Percentiles rank a stretch among this genome's conserved stretches.
phyloP scores from a whole-genome alignment of 768 basidiomycete genomes.

The Collybia mongolica region DNA sequence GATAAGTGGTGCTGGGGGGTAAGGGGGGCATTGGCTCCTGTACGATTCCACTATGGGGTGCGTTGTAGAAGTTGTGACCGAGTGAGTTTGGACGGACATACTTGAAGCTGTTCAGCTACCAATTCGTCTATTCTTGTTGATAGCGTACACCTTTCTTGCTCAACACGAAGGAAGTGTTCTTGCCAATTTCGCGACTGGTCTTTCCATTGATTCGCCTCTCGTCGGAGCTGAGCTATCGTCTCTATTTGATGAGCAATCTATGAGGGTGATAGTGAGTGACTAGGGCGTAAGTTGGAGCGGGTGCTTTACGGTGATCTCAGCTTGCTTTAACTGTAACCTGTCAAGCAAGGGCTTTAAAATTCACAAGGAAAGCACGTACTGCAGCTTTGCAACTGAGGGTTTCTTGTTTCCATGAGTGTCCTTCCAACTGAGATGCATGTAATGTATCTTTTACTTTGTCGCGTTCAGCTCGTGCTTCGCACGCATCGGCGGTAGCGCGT shows the following conservation, averaged over 20 bases:
- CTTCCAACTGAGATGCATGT: conserved; percentile 42
- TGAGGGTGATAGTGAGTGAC: not conserved
- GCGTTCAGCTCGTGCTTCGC: conserved; percentile 49
- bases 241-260: conserved; percentile 62
- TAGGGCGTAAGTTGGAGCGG: conserved; percentile 1
- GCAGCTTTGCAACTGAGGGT: conserved; percentile 35
- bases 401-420: conserved; percentile 48
- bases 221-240: conserved; percentile 57
- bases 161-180: conserved; percentile 74
- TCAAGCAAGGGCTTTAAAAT: conserved; percentile 10
- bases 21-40: conserved; percentile 20
- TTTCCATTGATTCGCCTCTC: conserved; percentile 72
- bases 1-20: conserved; percentile 31
- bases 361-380: conserved; percentile 34
- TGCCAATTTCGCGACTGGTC: conserved; percentile 78
- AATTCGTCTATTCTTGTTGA: conserved; percentile 60
- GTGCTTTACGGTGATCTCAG: conserved; percentile 51
- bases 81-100: conserved; percentile 22
- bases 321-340: conserved; percentile 47
- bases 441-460: conserved; percentile 43
- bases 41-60: conserved; percentile 13
- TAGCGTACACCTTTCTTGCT: conserved; percentile 62
- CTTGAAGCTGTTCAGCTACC: conserved; percentile 46
- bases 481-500: conserved; percentile 42
- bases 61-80: not conserved